phyloP scores from a whole-genome alignment of 192 early-diverging fungal species.

The Coemansia sp. region DNA sequence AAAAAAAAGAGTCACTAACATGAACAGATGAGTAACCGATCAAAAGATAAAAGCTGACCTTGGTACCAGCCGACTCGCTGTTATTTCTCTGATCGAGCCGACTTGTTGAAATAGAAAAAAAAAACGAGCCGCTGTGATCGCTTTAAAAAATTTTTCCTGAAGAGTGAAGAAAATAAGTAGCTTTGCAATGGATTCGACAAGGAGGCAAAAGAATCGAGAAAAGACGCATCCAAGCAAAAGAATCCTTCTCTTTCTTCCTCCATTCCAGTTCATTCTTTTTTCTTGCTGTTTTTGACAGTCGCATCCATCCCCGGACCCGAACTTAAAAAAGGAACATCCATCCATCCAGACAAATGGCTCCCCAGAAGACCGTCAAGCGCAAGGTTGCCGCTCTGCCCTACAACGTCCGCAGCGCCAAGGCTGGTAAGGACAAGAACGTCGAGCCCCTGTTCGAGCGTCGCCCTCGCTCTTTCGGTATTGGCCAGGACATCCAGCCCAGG shows the following conservation, averaged over 20 bases:
- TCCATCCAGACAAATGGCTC: constrained; percentile 43
- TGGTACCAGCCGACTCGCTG: neutral
- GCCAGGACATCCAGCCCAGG: constrained; percentile 95
- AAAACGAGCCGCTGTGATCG: neutral
- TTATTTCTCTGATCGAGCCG: neutral
- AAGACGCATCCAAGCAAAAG: neutral
- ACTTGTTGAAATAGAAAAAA: neutral
- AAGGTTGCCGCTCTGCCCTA: constrained; percentile 93
- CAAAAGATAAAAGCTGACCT: too few species aligned
- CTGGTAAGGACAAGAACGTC: constrained; percentile 61
- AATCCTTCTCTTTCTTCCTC: constrained; percentile 25
- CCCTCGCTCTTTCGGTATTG: constrained; percentile 93
- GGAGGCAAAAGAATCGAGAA: neutral
- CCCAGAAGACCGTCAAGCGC: constrained; percentile 67
- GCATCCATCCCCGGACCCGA: constrained; percentile 33
- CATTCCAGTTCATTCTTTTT: constrained; percentile 17
- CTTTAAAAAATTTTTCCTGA: neutral
- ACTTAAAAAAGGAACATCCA: constrained; percentile 18
- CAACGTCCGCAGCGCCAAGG: constrained; percentile 70
- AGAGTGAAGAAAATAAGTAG: too few species aligned
- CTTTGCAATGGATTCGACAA: constrained; percentile 1
- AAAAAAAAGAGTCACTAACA: too few species aligned
- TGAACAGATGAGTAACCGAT: too few species aligned
- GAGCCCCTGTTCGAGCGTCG: constrained; percentile 95
- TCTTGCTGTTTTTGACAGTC: constrained; percentile 7